Conservation (phyloP, 148 eudicot genomes). For the Polygonum aviculare region DNA sequence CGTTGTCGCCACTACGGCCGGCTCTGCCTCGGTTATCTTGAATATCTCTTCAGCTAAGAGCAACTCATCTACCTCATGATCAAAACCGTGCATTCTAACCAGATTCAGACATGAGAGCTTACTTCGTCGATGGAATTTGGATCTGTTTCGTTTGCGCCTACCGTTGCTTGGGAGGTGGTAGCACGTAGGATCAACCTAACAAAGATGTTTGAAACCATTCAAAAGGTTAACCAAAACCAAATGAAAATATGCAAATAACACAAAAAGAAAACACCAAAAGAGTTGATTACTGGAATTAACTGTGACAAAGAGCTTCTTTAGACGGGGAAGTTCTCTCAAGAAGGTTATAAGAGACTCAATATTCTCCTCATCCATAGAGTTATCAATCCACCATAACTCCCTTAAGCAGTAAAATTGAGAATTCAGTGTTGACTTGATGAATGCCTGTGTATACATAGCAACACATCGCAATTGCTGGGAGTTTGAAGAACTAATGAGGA, state of each 20-base stretch:
- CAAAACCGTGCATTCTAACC: not conserved
- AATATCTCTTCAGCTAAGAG: not conserved
- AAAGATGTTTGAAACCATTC: not conserved
- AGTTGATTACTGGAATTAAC: not conserved
- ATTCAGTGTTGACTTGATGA: too few relatives aligned
- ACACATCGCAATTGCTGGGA: too few relatives aligned
- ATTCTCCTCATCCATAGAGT: constrained; percentile 1
- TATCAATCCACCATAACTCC: not conserved
- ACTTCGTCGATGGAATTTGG: too few relatives aligned
- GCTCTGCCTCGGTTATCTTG: not conserved
- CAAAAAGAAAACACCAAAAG: not conserved
- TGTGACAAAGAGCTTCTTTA: not conserved
- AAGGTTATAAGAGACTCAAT: not conserved
- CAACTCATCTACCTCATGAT: not conserved
- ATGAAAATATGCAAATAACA: not conserved
- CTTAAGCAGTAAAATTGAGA: too few relatives aligned
- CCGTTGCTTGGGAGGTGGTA: not conserved
- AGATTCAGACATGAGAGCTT: not conserved
- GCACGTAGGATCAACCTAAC: not conserved
- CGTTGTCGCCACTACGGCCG: not conserved
- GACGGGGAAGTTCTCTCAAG: not conserved
- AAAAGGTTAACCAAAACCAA: not conserved
- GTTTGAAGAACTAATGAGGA: too few relatives aligned
- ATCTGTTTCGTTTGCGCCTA: too few relatives aligned
- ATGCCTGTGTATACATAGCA: too few relatives aligned